These are phyloP conservation scores for Nicotiana tabacum DNA, from an alignment of 257 asterid species.

Conservation along the genomic window DNA sequence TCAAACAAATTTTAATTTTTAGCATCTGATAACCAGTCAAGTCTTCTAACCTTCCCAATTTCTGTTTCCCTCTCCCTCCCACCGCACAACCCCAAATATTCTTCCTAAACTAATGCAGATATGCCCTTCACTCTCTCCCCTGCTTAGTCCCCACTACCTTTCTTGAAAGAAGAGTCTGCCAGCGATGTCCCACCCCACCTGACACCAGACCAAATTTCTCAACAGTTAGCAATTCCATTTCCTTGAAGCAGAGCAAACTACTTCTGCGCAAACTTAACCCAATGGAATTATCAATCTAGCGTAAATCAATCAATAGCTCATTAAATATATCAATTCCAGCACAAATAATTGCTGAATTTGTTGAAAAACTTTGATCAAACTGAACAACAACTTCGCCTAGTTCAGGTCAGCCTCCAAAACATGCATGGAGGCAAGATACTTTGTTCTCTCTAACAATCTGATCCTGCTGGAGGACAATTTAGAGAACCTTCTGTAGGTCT, in stretches of 20 bases:
- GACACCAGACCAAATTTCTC: background rate
- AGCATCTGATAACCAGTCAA: background rate
- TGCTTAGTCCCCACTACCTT: background rate
- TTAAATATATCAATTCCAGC: background rate
- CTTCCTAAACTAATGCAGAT: background rate
- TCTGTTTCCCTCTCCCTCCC: background rate
- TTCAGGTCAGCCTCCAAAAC: background rate
- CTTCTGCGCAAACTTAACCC: background rate
- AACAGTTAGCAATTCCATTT: background rate
- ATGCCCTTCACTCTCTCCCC: background rate
- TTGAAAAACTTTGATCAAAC: background rate
- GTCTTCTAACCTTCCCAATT: background rate
- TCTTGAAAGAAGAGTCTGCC: background rate
- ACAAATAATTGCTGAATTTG: conserved; percentile 3
- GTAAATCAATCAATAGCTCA: background rate
- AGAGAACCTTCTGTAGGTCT: background rate
- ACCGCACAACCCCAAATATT: background rate
- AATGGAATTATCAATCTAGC: background rate
- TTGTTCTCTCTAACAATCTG: background rate
- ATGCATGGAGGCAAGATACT: background rate
- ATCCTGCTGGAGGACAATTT: background rate
- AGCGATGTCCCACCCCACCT: background rate
- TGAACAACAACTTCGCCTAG: background rate
- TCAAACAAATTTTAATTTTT: background rate
- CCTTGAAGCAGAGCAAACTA: conserved; percentile 8